Conservation (phyloP, 306 rosid species). For the Vachellia collinsii region DNA sequence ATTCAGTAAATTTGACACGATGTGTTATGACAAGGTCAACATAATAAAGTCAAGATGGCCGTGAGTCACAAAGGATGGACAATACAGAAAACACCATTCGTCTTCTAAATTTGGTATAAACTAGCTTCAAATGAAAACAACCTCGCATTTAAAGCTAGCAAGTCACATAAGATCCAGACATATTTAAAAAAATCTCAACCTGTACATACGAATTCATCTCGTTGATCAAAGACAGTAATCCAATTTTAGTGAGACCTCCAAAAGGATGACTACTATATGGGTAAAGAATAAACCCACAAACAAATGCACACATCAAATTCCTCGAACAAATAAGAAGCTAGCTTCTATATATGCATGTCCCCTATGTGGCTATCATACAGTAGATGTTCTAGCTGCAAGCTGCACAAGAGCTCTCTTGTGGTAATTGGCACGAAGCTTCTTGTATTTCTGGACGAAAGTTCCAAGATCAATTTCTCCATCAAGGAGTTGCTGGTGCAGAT, state of each 20-base stretch:
- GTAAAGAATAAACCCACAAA: slow-evolving; percentile 26
- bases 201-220: slow-evolving; percentile 13
- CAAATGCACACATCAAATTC: slow-evolving; percentile 9
- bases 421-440: slow-evolving; percentile 71
- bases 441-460: slow-evolving; percentile 76
- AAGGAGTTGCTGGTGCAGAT: slow-evolving; percentile 70
- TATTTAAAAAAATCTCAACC: neutral
- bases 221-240: slow-evolving; percentile 26
- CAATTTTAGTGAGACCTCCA: neutral
- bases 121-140: neutral
- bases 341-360: slow-evolving; percentile 23
- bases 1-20: neutral
- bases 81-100: neutral
- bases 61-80: neutral
- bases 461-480: slow-evolving; percentile 66
- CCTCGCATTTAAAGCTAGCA: neutral
- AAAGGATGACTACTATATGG: slow-evolving; percentile 11
- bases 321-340: slow-evolving; percentile 1
- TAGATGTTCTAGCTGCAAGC: slow-evolving; percentile 81
- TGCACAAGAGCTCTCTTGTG: slow-evolving; percentile 80
- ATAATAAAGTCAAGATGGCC: neutral
- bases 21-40: neutral
- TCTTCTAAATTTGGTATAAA: too few relatives aligned
- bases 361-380: slow-evolving; percentile 12
- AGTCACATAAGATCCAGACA: neutral